These are phyloP conservation scores for Nemania diffusa DNA, from an alignment of 2,329 filamentous ascomycete species.

Conservation along the genomic window DNA sequence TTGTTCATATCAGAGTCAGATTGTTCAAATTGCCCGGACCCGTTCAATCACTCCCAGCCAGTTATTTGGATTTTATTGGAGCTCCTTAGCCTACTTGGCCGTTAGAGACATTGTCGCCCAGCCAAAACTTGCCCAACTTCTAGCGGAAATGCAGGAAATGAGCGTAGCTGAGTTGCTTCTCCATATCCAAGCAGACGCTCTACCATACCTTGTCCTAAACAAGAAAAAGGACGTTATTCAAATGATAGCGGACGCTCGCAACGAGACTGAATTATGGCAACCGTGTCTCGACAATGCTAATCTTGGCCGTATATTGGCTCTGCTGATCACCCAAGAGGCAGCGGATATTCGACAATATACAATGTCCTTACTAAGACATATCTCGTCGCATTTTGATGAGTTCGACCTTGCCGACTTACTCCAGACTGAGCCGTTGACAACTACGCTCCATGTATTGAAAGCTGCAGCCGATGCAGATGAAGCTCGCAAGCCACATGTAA, in stretches of 20 bases:
- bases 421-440: constrained; percentile 77
- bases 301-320: constrained; percentile 66
- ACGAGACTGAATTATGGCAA: constrained; percentile 71
- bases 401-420: constrained; percentile 75
- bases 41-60: constrained; percentile 70
- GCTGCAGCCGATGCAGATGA: constrained; percentile 75
- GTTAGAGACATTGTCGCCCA: constrained; percentile 82
- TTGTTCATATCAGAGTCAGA: constrained; percentile 43
- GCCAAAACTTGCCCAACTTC: constrained; percentile 82
- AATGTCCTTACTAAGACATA: constrained; percentile 73
- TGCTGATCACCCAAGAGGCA: constrained; percentile 67
- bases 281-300: constrained; percentile 67
- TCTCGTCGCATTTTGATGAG: constrained; percentile 76
- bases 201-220: constrained; percentile 86
- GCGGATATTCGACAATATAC: constrained; percentile 71
- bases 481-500: constrained; percentile 66
- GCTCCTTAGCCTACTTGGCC: constrained; percentile 81
- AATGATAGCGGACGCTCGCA: constrained; percentile 81
- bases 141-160: constrained; percentile 84
- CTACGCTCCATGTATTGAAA: constrained; percentile 85
- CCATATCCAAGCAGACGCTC: constrained; percentile 79
- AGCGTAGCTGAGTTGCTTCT: constrained; percentile 78
- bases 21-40: constrained; percentile 76
- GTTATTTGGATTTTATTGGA: constrained; percentile 89
- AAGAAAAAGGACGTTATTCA: constrained; percentile 81